A percentile compares a stretch with the other conserved stretches of the same genome.
phyloP scores from a whole-genome alignment of 106 monocot species.

The Xerophyta viscosa region DNA sequence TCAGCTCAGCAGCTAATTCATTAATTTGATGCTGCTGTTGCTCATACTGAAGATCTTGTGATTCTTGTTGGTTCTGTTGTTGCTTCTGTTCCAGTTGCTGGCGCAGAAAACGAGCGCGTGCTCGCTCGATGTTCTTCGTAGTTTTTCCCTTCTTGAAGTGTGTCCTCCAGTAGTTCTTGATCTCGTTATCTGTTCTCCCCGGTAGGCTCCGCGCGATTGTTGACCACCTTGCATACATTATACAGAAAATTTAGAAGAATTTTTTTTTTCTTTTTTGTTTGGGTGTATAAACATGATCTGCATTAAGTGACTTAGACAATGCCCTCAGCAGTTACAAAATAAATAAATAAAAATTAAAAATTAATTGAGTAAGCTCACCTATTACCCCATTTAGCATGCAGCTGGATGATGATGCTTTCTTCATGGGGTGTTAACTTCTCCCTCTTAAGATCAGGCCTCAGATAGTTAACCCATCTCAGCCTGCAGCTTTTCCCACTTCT shows the following conservation, averaged over 20 bases:
- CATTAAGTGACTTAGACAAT: no score
- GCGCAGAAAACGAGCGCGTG: conserved; percentile 22
- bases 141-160: conserved; percentile 68
- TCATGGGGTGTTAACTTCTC: conserved; percentile 62
- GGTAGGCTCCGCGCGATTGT: conserved; percentile 64
- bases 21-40: background rate
- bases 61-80: background rate
- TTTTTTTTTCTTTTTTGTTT: no score
- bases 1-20: background rate
- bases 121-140: conserved; percentile 37
- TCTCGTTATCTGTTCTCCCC: conserved; percentile 56
- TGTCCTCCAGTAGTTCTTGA: conserved; percentile 76
- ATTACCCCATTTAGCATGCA: conserved; percentile 56
- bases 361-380: no score
- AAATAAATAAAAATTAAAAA: no score
- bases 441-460: conserved; percentile 55
- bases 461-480: conserved; percentile 57
- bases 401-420: conserved; percentile 45
- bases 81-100: conserved; percentile 25
- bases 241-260: no score
- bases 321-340: no score
- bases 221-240: no score
- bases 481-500: conserved; percentile 68
- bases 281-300: background rate
- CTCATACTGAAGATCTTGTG: no score